phyloP scores from a whole-genome alignment of 306 rosid genomes.

The Canavalia ensiformis region DNA sequence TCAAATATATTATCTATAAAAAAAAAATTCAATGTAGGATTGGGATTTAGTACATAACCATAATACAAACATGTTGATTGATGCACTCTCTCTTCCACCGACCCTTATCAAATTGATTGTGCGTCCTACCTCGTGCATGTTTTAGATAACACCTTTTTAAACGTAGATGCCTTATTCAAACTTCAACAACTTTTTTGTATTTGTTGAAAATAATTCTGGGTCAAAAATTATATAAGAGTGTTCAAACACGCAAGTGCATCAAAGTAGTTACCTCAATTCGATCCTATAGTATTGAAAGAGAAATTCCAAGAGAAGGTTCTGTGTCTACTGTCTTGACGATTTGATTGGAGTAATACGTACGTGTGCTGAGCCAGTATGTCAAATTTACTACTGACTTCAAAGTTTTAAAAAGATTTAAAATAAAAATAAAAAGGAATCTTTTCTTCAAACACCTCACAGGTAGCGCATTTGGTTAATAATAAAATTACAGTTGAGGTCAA shows the following conservation, averaged over 20 bases:
- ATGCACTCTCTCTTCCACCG: background rate
- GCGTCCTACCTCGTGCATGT: background rate
- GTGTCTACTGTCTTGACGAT: background rate
- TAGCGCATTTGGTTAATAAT: background rate
- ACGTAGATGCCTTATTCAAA: background rate
- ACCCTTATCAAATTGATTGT: constrained; percentile 1
- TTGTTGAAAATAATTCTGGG: constrained; percentile 20
- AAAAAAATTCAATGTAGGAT: background rate
- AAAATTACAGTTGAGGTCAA: background rate
- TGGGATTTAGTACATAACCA: background rate
- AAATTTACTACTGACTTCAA: background rate
- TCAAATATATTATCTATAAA: too few relatives aligned
- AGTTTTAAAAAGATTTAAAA: background rate
- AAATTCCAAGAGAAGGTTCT: background rate
- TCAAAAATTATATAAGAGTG: background rate
- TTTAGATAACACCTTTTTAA: constrained; percentile 11
- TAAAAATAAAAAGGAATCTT: background rate
- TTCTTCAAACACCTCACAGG: background rate
- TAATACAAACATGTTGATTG: background rate
- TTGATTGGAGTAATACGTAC: background rate
- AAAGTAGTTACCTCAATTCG: constrained; percentile 4
- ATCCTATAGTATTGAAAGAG: background rate
- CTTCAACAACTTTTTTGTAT: background rate
- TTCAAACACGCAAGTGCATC: background rate
- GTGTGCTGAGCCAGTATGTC: background rate